These are phyloP conservation scores for Striga asiatica DNA, from an alignment of 257 asterid genomes.

Conservation along the genomic window DNA sequence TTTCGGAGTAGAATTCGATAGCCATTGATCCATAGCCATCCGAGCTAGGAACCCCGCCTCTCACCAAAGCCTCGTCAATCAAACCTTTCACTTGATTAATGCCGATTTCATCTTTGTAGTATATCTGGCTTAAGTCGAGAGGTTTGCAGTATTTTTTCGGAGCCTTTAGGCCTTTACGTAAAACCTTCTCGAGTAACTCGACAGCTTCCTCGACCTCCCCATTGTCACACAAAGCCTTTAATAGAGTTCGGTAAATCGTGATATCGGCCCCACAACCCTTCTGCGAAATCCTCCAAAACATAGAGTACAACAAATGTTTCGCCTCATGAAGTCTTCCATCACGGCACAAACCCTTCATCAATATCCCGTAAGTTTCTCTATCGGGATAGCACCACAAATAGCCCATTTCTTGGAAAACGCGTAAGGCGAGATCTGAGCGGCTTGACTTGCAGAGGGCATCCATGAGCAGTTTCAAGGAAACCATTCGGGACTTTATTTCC, in stretches of 20 bases:
- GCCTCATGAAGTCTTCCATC: slow-evolving; percentile 69
- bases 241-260: slow-evolving; percentile 50
- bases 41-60: slow-evolving; percentile 53
- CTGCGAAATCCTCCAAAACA: slow-evolving; percentile 80
- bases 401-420: slow-evolving; percentile 75
- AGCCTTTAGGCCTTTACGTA: slow-evolving; percentile 75
- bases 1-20: slow-evolving; percentile 57
- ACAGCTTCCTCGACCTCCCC: slow-evolving; percentile 62
- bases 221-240: slow-evolving; percentile 71
- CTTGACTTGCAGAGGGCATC: slow-evolving; percentile 46
- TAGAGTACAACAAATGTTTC: slow-evolving; percentile 60
- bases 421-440: slow-evolving; percentile 69
- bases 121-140: slow-evolving; percentile 38
- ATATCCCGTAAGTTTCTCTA: slow-evolving; percentile 54
- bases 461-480: slow-evolving; percentile 57
- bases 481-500: slow-evolving; percentile 65
- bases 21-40: slow-evolving; percentile 61
- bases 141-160: slow-evolving; percentile 43
- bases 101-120: slow-evolving; percentile 22
- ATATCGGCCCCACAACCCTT: slow-evolving; percentile 79
- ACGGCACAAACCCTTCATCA: slow-evolving; percentile 82
- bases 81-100: slow-evolving; percentile 30
- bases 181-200: slow-evolving; percentile 51
- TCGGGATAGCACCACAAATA: slow-evolving; percentile 60
- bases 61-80: slow-evolving; percentile 57